These are phyloP conservation scores for Piromyces sp. DNA, from an alignment of 192 early-diverging fungal species.

Conservation along the genomic window DNA sequence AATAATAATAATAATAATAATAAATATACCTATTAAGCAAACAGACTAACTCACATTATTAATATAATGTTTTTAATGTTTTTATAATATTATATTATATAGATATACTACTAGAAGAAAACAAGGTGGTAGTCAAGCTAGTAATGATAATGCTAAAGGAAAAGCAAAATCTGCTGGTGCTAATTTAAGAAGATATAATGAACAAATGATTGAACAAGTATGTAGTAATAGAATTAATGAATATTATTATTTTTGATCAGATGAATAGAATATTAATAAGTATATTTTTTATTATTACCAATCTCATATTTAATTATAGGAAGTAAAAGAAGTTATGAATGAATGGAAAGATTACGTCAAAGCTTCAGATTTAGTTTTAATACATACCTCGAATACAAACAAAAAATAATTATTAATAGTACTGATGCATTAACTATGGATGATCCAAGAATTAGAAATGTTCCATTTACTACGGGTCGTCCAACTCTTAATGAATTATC, in stretches of 20 bases:
- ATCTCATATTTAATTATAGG: no score
- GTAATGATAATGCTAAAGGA: conserved; percentile 64
- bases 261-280: no score
- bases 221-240: conserved; percentile 2
- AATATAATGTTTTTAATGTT: no score
- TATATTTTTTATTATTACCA: no score
- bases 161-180: conserved; percentile 76
- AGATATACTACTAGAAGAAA: conserved; percentile 89
- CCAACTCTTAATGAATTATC: conserved; percentile 23
- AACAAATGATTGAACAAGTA: conserved; percentile 39
- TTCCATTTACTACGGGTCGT: conserved; percentile 63
- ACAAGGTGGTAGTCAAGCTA: conserved; percentile 83
- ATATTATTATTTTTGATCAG: no score
- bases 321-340: conserved; percentile 53
- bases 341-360: conserved; percentile 54
- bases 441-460: conserved; percentile 34
- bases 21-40: no score
- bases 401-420: conserved; percentile 19
- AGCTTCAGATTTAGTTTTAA: conserved; percentile 49
- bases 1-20: no score
- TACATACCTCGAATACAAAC: conserved; percentile 45
- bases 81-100: no score
- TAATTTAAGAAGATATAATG: conserved; percentile 75
- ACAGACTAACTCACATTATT: no score
- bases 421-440: conserved; percentile 7